These are phyloP conservation scores for Euptelea pleiosperma DNA, from an alignment of 164 flowering plant species.

Conservation along the genomic window DNA sequence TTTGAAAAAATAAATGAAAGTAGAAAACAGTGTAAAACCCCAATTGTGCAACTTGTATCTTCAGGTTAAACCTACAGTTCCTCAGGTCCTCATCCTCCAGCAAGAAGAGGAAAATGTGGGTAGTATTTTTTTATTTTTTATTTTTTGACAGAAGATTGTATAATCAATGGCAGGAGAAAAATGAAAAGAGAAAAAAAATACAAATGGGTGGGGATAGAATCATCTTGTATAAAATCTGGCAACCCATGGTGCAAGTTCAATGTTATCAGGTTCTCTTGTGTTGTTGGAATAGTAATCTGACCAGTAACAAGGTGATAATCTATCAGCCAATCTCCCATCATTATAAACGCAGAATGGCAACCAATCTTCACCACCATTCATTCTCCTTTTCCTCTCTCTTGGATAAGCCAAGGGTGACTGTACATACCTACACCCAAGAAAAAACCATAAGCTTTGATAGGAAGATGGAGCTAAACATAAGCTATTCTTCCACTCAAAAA, in stretches of 20 bases:
- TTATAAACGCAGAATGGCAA: slow-evolving; percentile 66
- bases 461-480: too few relatives aligned
- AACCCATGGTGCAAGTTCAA: slow-evolving; percentile 82
- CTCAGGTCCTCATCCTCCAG: neutral
- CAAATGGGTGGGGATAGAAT: neutral
- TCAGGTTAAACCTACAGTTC: too few relatives aligned
- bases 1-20: too few relatives aligned
- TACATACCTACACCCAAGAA: slow-evolving; percentile 49
- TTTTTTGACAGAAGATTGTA: too few relatives aligned
- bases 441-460: too few relatives aligned
- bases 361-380: slow-evolving; percentile 81
- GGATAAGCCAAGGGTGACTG: slow-evolving; percentile 92
- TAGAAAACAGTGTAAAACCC: too few relatives aligned
- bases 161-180: too few relatives aligned
- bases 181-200: neutral
- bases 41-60: too few relatives aligned
- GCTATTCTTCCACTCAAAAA: too few relatives aligned
- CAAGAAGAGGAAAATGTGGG: neutral
- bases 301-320: slow-evolving; percentile 55
- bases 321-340: slow-evolving; percentile 34
- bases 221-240: slow-evolving; percentile 47
- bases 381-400: slow-evolving; percentile 65
- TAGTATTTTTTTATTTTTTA: neutral
- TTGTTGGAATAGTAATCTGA: slow-evolving; percentile 61
- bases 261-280: slow-evolving; percentile 49